Base-by-base conservation (phyloP, 106 monocot genomes). In the Apostasia ramifera region DNA sequence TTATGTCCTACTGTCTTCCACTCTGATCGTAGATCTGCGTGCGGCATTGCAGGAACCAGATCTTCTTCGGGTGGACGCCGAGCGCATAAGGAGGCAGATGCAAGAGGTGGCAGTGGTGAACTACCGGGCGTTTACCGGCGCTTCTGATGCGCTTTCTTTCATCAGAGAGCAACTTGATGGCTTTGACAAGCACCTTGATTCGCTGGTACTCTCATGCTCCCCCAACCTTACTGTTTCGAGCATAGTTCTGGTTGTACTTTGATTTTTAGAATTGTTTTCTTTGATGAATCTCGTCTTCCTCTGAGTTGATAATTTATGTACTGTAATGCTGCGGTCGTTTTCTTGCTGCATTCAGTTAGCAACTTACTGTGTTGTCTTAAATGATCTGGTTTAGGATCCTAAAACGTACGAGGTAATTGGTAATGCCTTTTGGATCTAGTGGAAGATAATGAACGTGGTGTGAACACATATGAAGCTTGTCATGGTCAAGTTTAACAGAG, bases 31-130 rank as follows among this genome's bases (percentile, higher is more conserved):
- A 57, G 66, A 72, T 76, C 72, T 59, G 39, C 14, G 11, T 5
- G 5, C 55, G 46, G 73, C 38, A 45, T 60, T 65, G 55, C 72
- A 93, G 95, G 95, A 97, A 66, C 95, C 95, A 57, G 95, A 97
- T 83, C 81, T 97, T 8, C 89, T 97, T 8, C 86, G 89, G 62
- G 95, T 92, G 74, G 95, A 97, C 43, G 86, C 92, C 1, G 97
- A 97, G 73, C 82, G 97, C 11, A 84, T 97, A 58, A 67, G 79
- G 74, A 71, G 97, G 80, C 97, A 92, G 85, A 97, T 97, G 97
- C 97, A 97, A 70, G 97, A 92, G 71, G 97, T 92, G 74, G 97
- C 97, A 1, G 97, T 97, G 26, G 92, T 87, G 59, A 97, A 92
- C 53, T 97, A 97, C 75, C 78, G 89, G 40, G 89, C 97, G 1